A percentile compares a stretch with the other conserved stretches of the same genome.
These are phyloP conservation scores for Mytilinidion resinicola DNA, from an alignment of 495 filamentous ascomycete genomes.

Conservation along the genomic window DNA sequence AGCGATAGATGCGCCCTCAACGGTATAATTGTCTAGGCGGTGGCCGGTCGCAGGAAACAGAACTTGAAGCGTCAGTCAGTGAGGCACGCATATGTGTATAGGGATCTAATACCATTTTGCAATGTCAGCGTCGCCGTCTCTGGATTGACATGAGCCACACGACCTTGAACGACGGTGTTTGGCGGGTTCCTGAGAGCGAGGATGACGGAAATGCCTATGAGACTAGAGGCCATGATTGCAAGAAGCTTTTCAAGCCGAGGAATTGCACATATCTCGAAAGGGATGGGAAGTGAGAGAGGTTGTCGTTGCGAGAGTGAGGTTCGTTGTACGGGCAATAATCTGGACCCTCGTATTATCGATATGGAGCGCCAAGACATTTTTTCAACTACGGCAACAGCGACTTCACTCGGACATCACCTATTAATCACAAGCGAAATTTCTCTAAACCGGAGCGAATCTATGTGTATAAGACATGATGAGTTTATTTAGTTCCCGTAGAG, in stretches of 20 bases:
- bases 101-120: slow-evolving; percentile 56
- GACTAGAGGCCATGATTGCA: slow-evolving; percentile 56
- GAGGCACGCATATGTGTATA: neutral
- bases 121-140: slow-evolving; percentile 65
- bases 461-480: too few species aligned
- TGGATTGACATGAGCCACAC: slow-evolving; percentile 62
- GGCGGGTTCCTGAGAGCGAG: slow-evolving; percentile 66
- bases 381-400: too few species aligned
- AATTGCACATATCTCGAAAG: neutral
- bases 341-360: too few species aligned
- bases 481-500: too few species aligned
- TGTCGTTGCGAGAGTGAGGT: neutral
- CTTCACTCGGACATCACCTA: too few species aligned
- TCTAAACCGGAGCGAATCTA: too few species aligned
- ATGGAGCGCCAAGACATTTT: too few species aligned
- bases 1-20: slow-evolving; percentile 51
- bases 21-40: slow-evolving; percentile 42
- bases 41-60: slow-evolving; percentile 47
- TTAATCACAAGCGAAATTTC: too few species aligned
- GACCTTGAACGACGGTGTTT: slow-evolving; percentile 61
- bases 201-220: slow-evolving; percentile 72
- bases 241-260: neutral
- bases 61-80: slow-evolving; percentile 33
- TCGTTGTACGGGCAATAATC: neutral
- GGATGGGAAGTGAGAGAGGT: neutral